phyloP scores from a whole-genome alignment of 331 rosid genomes.

The Pyracantha coccinea region DNA sequence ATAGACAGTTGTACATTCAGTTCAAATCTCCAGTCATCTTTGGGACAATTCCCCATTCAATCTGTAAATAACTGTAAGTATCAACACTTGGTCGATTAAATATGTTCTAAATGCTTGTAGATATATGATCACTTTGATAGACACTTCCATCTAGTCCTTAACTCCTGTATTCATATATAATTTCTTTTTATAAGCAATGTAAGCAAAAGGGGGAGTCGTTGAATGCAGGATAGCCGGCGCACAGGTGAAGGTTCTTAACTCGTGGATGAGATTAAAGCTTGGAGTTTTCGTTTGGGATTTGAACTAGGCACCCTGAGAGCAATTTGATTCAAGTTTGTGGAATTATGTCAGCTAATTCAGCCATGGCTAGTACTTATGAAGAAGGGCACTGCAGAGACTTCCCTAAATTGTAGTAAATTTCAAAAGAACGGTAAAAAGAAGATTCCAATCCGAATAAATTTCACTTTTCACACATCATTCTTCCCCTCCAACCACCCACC shows the following conservation, averaged over 20 bases:
- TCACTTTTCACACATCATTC: not conserved
- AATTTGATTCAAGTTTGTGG: not conserved
- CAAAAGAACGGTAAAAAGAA: not conserved
- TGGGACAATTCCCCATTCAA: conserved; percentile 19
- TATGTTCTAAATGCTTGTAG: not conserved
- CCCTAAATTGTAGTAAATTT: not conserved
- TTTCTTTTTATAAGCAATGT: not conserved
- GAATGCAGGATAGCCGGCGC: not conserved
- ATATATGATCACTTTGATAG: not conserved
- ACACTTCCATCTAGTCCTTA: not conserved
- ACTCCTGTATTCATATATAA: not conserved
- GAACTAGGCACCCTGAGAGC: not conserved
- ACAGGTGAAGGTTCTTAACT: not conserved
- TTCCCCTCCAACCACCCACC: not conserved
- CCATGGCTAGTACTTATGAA: not conserved
- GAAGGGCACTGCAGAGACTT: not conserved
- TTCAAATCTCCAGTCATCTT: conserved; percentile 12
- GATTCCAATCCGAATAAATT: too few species aligned
- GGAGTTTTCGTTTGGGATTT: conserved; percentile 2
- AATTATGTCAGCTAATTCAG: conserved; percentile 5
- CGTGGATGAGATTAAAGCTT: not conserved
- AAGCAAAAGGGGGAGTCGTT: not conserved
- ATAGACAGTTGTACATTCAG: conserved; percentile 19
- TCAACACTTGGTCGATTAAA: conserved; percentile 6
- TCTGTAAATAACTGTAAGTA: conserved; percentile 11